Evolutionary conservation across 169 alveolate genomes (phyloP), one percentile per base, ranked within the genome.

Genomic region (Eimeria sp.): DNA sequence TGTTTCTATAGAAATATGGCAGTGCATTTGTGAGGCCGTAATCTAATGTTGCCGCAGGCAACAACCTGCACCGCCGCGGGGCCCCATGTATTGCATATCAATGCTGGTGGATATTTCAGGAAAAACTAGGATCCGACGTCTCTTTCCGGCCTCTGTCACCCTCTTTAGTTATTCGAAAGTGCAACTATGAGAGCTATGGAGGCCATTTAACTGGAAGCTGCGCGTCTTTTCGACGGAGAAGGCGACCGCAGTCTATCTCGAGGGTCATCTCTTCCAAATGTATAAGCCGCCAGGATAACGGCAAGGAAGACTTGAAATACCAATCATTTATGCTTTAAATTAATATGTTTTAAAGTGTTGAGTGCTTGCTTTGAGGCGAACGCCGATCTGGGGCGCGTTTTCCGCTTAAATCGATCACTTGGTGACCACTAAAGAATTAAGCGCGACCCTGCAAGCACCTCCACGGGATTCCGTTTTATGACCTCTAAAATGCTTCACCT

Each of bases 31-130:
- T 6, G 20, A 37, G 49, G 52, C 60, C 33, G 43, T 33, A 56
- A 56, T 37, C 27, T 54, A 83, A 62, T 37, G 90, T 40, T 83
- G 90, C 90, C 33, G 72, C 90, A 14, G 54, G 90, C 60, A 83
- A 37, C 72, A 58, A 77, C 76, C 90, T 58, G 90, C 90, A 83
- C 76, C 76, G 90, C 76, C 54, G 74, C 76, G 25, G 88, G 74
- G 90, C 90, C 90, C 76, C 90, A 83, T 33, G 60, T 43, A 0
- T 20, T 2, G 90, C 49, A 58, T 52, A 16, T 40, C 76, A 56
- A 14, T 58, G 33, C 54, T 83, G 77, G 74, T 58, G 30, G 43
- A 46, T 52, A 74, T 20, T 74, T 4, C 33, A 1, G 18, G 30
- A 30, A 40, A 18, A 40, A 40, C 27, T 6, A 4, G 54, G 40